phyloP scores from a whole-genome alignment of 345 rosid species.

The Clarkia xantiana region DNA sequence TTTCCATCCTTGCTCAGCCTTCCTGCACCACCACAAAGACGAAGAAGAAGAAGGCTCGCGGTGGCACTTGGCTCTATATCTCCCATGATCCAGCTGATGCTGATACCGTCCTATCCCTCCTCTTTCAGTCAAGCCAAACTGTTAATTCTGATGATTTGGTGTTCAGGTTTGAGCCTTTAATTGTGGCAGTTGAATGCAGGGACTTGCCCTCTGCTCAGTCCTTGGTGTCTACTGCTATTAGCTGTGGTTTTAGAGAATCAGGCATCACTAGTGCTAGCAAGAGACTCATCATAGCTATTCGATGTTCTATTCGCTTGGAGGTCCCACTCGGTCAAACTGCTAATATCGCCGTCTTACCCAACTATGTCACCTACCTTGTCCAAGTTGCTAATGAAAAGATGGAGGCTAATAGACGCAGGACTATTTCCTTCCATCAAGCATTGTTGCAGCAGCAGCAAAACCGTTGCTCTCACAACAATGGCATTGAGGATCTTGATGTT shows the following conservation, averaged over 20 bases:
- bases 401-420: slow-evolving; percentile 66
- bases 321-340: slow-evolving; percentile 58
- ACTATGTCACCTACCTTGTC: slow-evolving; percentile 62
- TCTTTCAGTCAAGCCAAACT: slow-evolving; percentile 21
- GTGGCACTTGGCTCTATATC: slow-evolving; percentile 74
- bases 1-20: slow-evolving; percentile 79
- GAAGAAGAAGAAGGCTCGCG: slow-evolving; percentile 54
- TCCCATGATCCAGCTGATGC: slow-evolving; percentile 56
- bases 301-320: slow-evolving; percentile 78
- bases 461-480: background rate
- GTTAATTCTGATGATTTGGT: slow-evolving; percentile 32
- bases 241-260: slow-evolving; percentile 68
- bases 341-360: slow-evolving; percentile 36
- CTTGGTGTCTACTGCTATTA: slow-evolving; percentile 56
- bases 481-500: slow-evolving; percentile 7
- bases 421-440: slow-evolving; percentile 39
- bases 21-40: slow-evolving; percentile 6
- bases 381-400: slow-evolving; percentile 70
- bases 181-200: slow-evolving; percentile 65
- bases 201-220: slow-evolving; percentile 48
- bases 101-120: slow-evolving; percentile 30
- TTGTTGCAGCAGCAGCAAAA: slow-evolving; percentile 24
- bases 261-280: slow-evolving; percentile 61
- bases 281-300: slow-evolving; percentile 68
- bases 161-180: slow-evolving; percentile 79